These are phyloP conservation scores for Firmiana major DNA, from an alignment of 345 rosid species.

Conservation along the genomic window DNA sequence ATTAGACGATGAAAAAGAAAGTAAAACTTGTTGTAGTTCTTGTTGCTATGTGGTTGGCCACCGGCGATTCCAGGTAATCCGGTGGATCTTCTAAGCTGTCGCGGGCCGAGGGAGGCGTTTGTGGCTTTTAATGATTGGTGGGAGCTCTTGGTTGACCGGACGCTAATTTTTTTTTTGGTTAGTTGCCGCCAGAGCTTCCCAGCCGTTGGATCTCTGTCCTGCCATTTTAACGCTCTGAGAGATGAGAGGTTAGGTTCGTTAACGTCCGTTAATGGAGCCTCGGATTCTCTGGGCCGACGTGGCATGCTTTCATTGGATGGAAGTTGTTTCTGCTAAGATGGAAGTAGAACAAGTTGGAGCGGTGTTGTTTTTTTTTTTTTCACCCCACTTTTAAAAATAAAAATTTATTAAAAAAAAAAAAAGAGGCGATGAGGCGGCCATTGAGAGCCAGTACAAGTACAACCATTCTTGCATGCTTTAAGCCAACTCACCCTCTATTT, in stretches of 20 bases:
- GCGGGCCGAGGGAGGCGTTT: neutral
- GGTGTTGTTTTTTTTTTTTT: neutral
- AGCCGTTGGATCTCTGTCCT: constrained; percentile 45
- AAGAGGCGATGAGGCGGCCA: neutral
- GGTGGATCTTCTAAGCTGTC: constrained; percentile 41
- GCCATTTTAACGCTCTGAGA: constrained; percentile 13
- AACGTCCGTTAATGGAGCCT: constrained; percentile 21
- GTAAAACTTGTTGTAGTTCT: constrained; percentile 17
- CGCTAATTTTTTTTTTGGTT: constrained; percentile 16
- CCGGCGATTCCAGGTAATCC: constrained; percentile 75
- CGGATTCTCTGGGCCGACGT: constrained; percentile 13
- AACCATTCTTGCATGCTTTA: no score
- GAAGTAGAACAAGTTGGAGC: neutral
- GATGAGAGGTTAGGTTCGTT: constrained; percentile 21
- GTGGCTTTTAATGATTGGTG: constrained; percentile 31
- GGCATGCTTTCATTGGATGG: neutral
- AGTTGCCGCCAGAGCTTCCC: constrained; percentile 32
- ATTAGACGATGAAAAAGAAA: constrained; percentile 20
- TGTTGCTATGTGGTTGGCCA: constrained; percentile 49
- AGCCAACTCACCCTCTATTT: no score
- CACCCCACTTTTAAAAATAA: neutral
- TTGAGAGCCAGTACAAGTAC: neutral
- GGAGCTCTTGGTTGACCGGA: constrained; percentile 16
- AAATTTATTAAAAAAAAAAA: no score
- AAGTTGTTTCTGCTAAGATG: constrained; percentile 21